Evolutionary conservation across 2,329 filamentous ascomycete species (phyloP).

Genomic region (Botrytis cinerea): DNA sequence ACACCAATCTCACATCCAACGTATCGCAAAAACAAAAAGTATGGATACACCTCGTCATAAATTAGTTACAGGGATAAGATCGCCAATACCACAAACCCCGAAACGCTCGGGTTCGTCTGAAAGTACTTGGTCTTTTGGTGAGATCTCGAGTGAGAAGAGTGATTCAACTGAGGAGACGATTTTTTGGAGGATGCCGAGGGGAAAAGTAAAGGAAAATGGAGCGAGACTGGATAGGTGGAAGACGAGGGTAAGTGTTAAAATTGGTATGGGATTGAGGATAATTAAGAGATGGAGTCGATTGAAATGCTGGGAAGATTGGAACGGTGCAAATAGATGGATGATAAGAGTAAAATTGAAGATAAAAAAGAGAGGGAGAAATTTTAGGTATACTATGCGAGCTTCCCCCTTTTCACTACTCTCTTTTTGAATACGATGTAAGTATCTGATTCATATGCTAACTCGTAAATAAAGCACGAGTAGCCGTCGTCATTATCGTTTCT

Average conservation of each 20-base stretch:
- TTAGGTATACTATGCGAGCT: background rate
- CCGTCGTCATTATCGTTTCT: background rate
- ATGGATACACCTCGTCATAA: background rate
- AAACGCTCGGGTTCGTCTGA: background rate
- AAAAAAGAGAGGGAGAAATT: background rate
- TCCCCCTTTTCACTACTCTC: background rate
- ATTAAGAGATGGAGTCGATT: background rate
- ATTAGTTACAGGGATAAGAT: background rate
- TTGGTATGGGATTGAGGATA: background rate
- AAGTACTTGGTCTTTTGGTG: background rate
- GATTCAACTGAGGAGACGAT: background rate
- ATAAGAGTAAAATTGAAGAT: background rate
- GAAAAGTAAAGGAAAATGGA: background rate
- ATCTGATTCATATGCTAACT: background rate
- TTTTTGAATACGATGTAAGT: background rate
- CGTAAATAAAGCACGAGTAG: background rate
- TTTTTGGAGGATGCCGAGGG: slow-evolving; percentile 11
- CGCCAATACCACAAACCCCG: background rate
- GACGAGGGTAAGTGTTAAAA: background rate
- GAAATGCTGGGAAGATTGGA: background rate
- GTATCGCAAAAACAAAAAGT: background rate
- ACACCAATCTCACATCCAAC: background rate
- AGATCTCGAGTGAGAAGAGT: background rate
- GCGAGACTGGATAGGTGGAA: background rate
- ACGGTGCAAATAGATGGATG: background rate